Evolutionary conservation across 371 early-diverging fungal genomes (phyloP).

Genomic region (Nematocida ausubeli): DNA sequence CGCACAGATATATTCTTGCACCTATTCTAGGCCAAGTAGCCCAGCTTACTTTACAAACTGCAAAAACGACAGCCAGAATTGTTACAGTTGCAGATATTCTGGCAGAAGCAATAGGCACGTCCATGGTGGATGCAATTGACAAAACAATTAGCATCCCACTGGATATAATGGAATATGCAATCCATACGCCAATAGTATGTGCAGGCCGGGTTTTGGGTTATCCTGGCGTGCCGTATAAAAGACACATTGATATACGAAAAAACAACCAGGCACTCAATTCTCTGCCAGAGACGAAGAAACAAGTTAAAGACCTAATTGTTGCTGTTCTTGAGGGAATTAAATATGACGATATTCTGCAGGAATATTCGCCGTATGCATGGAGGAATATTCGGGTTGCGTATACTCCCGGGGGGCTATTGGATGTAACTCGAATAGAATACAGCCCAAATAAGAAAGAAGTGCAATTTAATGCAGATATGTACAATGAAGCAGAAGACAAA

Average conservation of each 20-base stretch:
- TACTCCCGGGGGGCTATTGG: constrained; percentile 22
- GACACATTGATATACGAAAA: background rate
- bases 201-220: background rate
- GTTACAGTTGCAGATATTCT: background rate
- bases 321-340: constrained; percentile 13
- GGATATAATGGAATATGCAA: background rate
- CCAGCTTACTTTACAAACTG: background rate
- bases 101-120: background rate
- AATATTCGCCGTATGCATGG: constrained; percentile 43
- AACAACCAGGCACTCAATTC: background rate
- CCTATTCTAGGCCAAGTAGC: background rate
- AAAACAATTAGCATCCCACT: background rate
- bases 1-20: background rate
- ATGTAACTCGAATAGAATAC: background rate
- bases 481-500: constrained; percentile 27
- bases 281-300: background rate
- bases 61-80: background rate
- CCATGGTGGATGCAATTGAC: background rate
- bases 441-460: background rate
- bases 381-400: background rate
- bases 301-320: background rate
- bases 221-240: background rate
- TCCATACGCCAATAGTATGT: background rate
- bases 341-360: constrained; percentile 24
- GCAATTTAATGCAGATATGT: constrained; percentile 17